A percentile compares a stretch with the other conserved stretches of the same genome.
phyloP scores from a whole-genome alignment of 495 filamentous ascomycete species.

The Filosporella fistucella region DNA sequence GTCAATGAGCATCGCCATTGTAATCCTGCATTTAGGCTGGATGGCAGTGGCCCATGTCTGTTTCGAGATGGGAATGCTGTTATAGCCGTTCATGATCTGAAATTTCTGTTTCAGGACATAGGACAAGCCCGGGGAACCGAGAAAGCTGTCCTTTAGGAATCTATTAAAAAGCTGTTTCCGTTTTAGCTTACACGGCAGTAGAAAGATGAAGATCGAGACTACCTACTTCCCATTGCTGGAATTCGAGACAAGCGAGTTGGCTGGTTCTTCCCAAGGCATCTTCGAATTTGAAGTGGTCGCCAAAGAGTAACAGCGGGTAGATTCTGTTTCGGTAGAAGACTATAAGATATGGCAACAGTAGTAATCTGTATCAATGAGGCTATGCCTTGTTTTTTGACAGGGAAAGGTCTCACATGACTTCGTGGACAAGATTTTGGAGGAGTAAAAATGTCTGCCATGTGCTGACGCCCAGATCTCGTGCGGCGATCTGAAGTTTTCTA shows the following conservation, averaged over 20 bases:
- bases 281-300: conserved; percentile 7
- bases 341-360: conserved; percentile 1
- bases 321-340: neutral
- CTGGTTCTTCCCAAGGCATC: neutral
- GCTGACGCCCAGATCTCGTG: neutral
- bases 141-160: neutral
- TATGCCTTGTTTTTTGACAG: neutral
- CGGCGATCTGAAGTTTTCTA: neutral
- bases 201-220: neutral
- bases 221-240: conserved; percentile 7
- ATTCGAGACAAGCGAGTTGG: neutral
- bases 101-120: neutral
- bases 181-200: neutral
- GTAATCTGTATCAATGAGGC: too few species aligned
- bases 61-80: neutral
- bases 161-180: neutral
- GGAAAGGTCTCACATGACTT: neutral
- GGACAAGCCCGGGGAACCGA: conserved; percentile 20
- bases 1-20: neutral
- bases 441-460: neutral
- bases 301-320: neutral
- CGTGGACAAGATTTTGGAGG: neutral
- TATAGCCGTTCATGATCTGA: neutral
- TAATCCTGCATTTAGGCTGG: neutral
- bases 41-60: neutral